Conservation (phyloP, 1,284 basidiomycete genomes). For the Heterobasidion parviporum region DNA sequence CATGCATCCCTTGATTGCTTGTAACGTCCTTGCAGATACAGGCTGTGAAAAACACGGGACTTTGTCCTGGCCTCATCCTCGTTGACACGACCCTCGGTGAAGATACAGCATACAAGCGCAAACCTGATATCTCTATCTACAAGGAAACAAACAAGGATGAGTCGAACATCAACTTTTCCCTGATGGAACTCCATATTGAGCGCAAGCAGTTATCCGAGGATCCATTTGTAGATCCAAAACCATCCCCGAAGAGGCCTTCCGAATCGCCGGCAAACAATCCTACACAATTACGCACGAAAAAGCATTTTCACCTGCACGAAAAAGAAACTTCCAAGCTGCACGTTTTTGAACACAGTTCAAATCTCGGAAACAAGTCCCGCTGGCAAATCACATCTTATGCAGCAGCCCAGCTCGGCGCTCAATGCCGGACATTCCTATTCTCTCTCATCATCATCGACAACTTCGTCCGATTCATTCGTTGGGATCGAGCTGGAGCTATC, state of each 20-base stretch:
- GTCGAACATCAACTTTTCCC: neutral
- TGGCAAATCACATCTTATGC: neutral
- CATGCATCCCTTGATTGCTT: too few species aligned
- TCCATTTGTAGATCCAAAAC: neutral
- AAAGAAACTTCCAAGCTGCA: neutral
- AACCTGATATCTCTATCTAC: too few species aligned
- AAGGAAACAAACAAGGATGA: neutral
- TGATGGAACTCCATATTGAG: neutral
- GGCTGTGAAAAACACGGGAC: too few species aligned
- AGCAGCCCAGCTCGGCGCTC: neutral
- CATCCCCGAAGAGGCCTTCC: neutral
- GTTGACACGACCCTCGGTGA: too few species aligned
- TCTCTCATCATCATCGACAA: neutral
- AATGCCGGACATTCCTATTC: neutral
- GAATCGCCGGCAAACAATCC: too few species aligned
- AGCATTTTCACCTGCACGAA: too few species aligned
- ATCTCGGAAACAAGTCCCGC: neutral
- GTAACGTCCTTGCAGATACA: too few species aligned
- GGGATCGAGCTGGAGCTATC: neutral
- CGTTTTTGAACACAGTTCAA: neutral
- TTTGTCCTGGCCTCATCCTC: too few species aligned
- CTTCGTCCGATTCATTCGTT: neutral
- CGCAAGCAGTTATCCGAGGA: neutral
- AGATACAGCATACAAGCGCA: too few species aligned
- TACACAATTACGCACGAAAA: too few species aligned